Evolutionary conservation across 192 early-diverging fungal species (phyloP), one percentile per base, ranked within the genome.

Genomic region (Umbelopsis sp.): DNA sequence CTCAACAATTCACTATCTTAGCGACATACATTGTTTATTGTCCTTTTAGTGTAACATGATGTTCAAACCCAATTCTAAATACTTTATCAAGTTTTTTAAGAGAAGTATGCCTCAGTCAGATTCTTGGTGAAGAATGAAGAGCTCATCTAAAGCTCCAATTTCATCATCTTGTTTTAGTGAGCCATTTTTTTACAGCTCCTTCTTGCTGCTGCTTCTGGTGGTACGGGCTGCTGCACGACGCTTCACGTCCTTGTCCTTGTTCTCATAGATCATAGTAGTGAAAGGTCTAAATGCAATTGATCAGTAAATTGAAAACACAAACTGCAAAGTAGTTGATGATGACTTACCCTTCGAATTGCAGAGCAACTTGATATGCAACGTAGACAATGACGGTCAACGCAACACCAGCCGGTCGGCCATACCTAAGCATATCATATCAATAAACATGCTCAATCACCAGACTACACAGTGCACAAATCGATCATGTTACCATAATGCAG

Each of bases 191-290:
- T 61, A 61, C 8, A 61, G 55, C 27, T 61, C 55, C 30, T 61
- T 61, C 27, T 61, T 61, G 55, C 55, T 61, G 37, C 37, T 41
- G 37, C 37, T 41, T 10, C 37, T 41, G 37, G 37, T 41, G 25
- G 55, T 16, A 61, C 55, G 55, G 25, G 25, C 30, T 7, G 55
- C 55, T 30, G 27, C 33, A 35, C 55, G 55, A 18, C 55, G 55
- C 27, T 61, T 61, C 16, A 61, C 33, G 13, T 75, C 69, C 45
- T 78, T 72, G 30, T 85, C 81, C 66, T 82, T 78, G 46, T 88
- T 87, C 46, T 82, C 80, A 78, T 95, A 95, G 68, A 95, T 95
- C 85, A 86, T 84, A 10, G 83, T 77, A 18, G 93, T 95, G 75
- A 95, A 95, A 11, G 93, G 93, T 13, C 89, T 90, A 76, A 18